phyloP scores from a whole-genome alignment of 352 stramenopile species.

The Pythium pyrilobum region DNA sequence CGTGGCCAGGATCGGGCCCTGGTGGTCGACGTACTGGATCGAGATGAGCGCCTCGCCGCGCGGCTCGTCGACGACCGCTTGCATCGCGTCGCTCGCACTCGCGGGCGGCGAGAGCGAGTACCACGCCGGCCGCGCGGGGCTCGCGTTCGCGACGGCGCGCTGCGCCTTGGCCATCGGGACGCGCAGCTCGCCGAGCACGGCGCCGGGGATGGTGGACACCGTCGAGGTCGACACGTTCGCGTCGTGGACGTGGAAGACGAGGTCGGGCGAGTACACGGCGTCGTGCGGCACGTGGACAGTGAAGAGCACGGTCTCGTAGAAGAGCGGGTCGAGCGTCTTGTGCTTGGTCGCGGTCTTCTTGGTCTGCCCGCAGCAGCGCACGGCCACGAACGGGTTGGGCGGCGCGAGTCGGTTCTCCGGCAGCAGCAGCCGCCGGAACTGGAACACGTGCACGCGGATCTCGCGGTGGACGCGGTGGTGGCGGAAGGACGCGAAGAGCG shows the following conservation, averaged over 20 bases:
- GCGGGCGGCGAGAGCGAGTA: slow-evolving; percentile 25
- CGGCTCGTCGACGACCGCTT: slow-evolving; percentile 24
- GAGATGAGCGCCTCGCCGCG: slow-evolving; percentile 52
- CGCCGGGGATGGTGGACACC: neutral
- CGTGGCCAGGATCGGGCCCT: slow-evolving; percentile 24
- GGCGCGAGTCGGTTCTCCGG: slow-evolving; percentile 36
- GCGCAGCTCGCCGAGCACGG: slow-evolving; percentile 40
- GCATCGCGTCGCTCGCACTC: neutral
- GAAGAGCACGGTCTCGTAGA: slow-evolving; percentile 79
- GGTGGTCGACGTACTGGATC: slow-evolving; percentile 59
- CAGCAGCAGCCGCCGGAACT: slow-evolving; percentile 56
- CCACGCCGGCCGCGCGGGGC: slow-evolving; percentile 48
- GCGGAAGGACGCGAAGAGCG: slow-evolving; percentile 43
- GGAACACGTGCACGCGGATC: slow-evolving; percentile 82
- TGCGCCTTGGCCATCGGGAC: slow-evolving; percentile 40
- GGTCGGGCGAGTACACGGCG: slow-evolving; percentile 50
- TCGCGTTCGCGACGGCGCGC: slow-evolving; percentile 36
- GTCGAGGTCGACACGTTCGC: slow-evolving; percentile 28
- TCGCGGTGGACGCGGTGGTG: slow-evolving; percentile 47
- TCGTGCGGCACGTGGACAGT: slow-evolving; percentile 42
- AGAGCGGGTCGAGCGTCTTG: slow-evolving; percentile 72
- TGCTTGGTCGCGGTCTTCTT: slow-evolving; percentile 37
- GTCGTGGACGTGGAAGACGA: slow-evolving; percentile 73
- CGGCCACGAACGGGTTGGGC: slow-evolving; percentile 73
- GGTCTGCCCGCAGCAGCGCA: slow-evolving; percentile 61